These are phyloP conservation scores for Mucor lusitanicus DNA, from an alignment of 371 early-diverging fungal species.

Conservation along the genomic window DNA sequence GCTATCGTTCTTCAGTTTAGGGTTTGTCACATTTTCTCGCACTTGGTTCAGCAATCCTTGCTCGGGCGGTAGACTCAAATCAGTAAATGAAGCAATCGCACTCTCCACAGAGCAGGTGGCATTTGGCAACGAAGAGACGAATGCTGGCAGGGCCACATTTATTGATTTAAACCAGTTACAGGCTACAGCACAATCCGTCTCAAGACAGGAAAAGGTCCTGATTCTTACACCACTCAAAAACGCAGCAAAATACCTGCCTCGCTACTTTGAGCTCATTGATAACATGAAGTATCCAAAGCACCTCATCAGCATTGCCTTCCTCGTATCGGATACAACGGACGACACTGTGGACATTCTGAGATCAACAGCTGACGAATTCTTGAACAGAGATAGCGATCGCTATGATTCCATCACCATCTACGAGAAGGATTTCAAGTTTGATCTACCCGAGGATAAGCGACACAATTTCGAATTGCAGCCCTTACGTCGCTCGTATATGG, in stretches of 20 bases:
- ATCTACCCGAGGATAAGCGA: conserved; percentile 50
- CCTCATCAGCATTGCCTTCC: conserved; percentile 58
- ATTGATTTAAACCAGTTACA: conserved; percentile 30
- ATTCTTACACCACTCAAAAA: conserved; percentile 69
- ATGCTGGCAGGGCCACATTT: conserved; percentile 21
- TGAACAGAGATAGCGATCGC: conserved; percentile 32
- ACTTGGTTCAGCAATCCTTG: not conserved
- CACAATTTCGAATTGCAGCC: conserved; percentile 55
- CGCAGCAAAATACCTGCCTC: conserved; percentile 51
- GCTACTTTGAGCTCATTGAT: conserved; percentile 57
- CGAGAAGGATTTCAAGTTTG: conserved; percentile 55
- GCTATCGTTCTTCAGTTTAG: not conserved
- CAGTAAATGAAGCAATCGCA: not conserved
- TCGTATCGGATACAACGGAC: conserved; percentile 58
- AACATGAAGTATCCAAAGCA: conserved; percentile 57
- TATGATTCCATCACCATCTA: conserved; percentile 53
- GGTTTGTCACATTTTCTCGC: conserved; percentile 4
- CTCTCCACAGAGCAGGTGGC: not conserved
- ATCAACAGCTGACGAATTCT: conserved; percentile 27
- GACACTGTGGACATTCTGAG: conserved; percentile 47
- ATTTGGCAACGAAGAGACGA: not conserved
- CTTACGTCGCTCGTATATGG: conserved; percentile 57
- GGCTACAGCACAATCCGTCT: conserved; percentile 16
- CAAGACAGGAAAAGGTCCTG: conserved; percentile 41
- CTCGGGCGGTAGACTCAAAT: not conserved